Evolutionary conservation across 1,284 basidiomycete species (phyloP).

Genomic region (Mycosarcoma maydis): DNA sequence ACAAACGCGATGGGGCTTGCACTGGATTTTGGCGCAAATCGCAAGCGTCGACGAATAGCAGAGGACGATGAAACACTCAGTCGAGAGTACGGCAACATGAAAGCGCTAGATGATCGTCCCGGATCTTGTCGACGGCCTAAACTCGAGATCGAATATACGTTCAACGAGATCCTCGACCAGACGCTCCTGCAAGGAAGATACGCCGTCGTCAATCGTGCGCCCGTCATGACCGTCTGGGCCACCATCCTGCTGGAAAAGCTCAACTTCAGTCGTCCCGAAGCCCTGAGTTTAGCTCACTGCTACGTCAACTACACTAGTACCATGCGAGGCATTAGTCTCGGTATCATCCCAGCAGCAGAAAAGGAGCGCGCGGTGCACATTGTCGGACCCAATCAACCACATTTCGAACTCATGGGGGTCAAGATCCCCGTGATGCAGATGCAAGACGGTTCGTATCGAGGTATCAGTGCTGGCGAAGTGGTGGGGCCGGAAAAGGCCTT

Average conservation of each 20-base stretch:
- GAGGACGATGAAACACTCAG: conserved; percentile 50
- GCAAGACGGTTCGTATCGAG: conserved; percentile 79
- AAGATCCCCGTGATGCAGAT: conserved; percentile 86
- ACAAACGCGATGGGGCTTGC: conserved; percentile 11
- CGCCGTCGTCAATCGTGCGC: conserved; percentile 85
- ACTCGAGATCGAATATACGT: conserved; percentile 39
- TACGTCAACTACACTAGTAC: conserved; percentile 87
- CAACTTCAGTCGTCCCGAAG: conserved; percentile 85
- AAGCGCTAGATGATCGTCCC: conserved; percentile 8
- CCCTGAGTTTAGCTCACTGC: conserved; percentile 86
- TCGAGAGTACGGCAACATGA: conserved; percentile 53
- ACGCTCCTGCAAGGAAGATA: conserved; percentile 68
- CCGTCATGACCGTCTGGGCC: conserved; percentile 93
- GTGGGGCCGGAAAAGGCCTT: conserved; percentile 74
- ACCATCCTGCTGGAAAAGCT: conserved; percentile 83
- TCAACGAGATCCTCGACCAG: conserved; percentile 54
- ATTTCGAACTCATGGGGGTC: conserved; percentile 87
- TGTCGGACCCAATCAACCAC: conserved; percentile 82
- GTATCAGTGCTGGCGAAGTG: conserved; percentile 78
- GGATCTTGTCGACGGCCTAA: conserved; percentile 9
- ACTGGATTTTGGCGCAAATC: conserved; percentile 29
- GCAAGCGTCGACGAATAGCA: conserved; percentile 18
- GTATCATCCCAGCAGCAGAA: conserved; percentile 31
- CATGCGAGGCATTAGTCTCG: conserved; percentile 38
- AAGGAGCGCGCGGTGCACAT: conserved; percentile 68